Conservation (phyloP, 1,284 basidiomycete genomes). For the Coriolopsis trogii region DNA sequence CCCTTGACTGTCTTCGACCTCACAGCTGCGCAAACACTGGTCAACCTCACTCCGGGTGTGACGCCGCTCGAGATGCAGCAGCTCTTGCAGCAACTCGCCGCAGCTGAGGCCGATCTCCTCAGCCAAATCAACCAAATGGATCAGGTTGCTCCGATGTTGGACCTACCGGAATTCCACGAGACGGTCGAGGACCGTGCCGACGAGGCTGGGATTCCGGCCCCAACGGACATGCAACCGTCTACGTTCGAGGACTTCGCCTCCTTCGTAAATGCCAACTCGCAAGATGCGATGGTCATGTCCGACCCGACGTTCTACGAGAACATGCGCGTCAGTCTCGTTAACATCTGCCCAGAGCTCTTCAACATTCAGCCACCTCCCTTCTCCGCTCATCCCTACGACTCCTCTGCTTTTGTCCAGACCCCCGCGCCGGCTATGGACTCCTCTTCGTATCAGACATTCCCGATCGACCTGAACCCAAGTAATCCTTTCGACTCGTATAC, state of each 20-base stretch:
- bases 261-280: constrained; percentile 3
- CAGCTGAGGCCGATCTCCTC: constrained; percentile 1
- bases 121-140: too few relatives aligned
- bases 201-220: not conserved
- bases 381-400: not conserved
- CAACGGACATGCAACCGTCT: not conserved
- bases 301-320: constrained; percentile 4
- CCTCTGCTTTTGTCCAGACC: not conserved
- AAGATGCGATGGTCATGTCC: not conserved
- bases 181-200: constrained; percentile 5
- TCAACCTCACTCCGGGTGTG: constrained; percentile 10
- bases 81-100: not conserved
- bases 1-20: constrained; percentile 3
- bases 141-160: constrained; percentile 2
- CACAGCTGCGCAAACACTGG: constrained; percentile 2
- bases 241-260: constrained; percentile 4
- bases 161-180: constrained; percentile 14
- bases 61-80: too few relatives aligned
- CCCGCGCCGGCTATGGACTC: not conserved
- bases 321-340: not conserved
- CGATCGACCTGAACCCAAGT: not conserved
- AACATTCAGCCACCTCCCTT: constrained; percentile 2
- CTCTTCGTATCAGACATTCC: constrained; percentile 1
- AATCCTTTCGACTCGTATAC: too few relatives aligned
- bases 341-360: not conserved